Percentiles rank a stretch among this genome's conserved stretches.
These are phyloP conservation scores for Ceratocystis cubensis DNA, from an alignment of 2,329 filamentous ascomycete genomes.

Conservation along the genomic window DNA sequence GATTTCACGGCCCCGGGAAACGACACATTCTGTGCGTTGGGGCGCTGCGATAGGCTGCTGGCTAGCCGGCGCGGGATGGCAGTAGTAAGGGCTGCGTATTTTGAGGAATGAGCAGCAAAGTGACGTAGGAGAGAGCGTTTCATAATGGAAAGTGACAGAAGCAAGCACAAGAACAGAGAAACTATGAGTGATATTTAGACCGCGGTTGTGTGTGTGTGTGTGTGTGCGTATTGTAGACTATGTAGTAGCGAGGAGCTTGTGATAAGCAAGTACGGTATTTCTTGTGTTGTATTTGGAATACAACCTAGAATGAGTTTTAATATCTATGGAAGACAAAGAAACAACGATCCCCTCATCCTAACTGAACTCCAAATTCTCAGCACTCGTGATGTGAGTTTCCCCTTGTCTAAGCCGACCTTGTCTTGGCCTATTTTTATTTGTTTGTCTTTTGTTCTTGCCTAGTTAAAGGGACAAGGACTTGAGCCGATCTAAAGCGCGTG, in stretches of 20 bases:
- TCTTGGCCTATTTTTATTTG: too few relatives aligned
- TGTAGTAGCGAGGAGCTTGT: too few relatives aligned
- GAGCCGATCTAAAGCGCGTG: conserved; percentile 5
- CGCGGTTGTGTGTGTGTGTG: too few relatives aligned
- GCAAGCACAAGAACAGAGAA: too few relatives aligned
- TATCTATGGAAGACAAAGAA: too few relatives aligned
- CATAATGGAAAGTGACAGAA: background rate
- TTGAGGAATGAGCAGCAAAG: background rate
- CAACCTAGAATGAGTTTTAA: too few relatives aligned
- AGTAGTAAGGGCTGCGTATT: background rate
- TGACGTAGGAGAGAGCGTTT: conserved; percentile 3
- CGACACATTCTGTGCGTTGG: conserved; percentile 44
- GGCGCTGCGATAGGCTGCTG: conserved; percentile 43
- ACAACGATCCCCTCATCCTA: background rate
- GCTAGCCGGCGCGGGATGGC: conserved; percentile 20
- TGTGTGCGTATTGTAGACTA: too few relatives aligned
- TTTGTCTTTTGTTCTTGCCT: background rate
- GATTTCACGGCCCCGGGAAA: conserved; percentile 95
- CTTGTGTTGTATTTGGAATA: too few relatives aligned
- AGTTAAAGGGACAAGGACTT: background rate
- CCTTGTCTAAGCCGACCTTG: background rate
- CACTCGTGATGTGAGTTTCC: background rate
- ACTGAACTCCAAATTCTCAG: background rate
- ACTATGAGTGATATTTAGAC: too few relatives aligned
- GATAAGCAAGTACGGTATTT: too few relatives aligned